Conservation (phyloP, 1,284 basidiomycete species). For the Cutaneotrichosporon cyanovorans region DNA sequence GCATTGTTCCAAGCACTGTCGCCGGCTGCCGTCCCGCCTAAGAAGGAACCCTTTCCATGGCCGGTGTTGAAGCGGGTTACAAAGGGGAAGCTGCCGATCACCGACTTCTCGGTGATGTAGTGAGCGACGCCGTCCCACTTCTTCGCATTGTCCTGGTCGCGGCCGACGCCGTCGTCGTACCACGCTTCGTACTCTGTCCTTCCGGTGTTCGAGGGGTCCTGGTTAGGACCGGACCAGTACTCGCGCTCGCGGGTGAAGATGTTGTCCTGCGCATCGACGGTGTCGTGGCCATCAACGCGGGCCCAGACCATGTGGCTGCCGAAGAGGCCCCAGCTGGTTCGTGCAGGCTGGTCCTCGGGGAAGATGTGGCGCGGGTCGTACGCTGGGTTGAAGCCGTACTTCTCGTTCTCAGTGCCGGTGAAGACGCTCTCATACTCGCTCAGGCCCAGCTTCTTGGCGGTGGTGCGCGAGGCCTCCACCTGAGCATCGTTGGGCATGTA, state of each 20-base stretch:
- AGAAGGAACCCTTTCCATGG: neutral
- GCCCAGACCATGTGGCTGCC: neutral
- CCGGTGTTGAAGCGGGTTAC: constrained; percentile 1
- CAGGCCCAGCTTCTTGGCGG: neutral
- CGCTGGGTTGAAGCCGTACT: neutral
- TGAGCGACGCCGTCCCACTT: constrained; percentile 1
- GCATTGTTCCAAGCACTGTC: too few species aligned
- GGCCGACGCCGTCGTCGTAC: neutral
- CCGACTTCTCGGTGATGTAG: constrained; percentile 1
- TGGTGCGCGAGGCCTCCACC: neutral
- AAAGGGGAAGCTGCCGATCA: neutral
- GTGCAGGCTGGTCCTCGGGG: neutral
- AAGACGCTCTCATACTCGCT: neutral
- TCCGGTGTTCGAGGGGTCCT: neutral
- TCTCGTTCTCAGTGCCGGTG: neutral
- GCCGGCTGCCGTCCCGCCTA: too few species aligned
- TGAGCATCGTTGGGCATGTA: neutral
- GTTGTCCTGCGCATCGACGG: neutral
- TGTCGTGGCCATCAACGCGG: neutral
- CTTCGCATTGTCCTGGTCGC: neutral
- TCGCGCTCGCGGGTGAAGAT: neutral
- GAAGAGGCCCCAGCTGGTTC: neutral
- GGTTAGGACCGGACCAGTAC: neutral
- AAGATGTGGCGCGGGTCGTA: neutral
- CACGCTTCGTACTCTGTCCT: neutral